Conservation (phyloP, 371 early-diverging fungal species). For the Quaeritorhiza haematococci region DNA sequence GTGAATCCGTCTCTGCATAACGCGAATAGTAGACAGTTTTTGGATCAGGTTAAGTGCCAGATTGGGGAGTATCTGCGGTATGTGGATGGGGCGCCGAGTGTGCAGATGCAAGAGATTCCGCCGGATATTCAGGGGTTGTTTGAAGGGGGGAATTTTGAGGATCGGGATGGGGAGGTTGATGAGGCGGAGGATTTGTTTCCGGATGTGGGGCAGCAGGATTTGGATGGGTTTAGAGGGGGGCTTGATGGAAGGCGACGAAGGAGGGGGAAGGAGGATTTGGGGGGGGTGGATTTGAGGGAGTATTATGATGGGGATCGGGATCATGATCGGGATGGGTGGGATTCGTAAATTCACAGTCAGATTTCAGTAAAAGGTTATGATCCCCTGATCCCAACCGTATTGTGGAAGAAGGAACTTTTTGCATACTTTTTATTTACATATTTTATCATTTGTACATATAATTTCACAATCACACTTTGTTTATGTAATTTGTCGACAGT, state of each 20-base stretch:
- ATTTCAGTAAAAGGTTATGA: too few species aligned
- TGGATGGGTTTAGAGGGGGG: too few species aligned
- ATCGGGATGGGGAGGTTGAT: conserved; percentile 21
- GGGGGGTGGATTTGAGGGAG: conserved; percentile 26
- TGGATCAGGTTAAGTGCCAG: conserved; percentile 69
- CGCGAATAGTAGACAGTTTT: conserved; percentile 80
- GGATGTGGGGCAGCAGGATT: neutral
- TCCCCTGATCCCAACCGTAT: too few species aligned
- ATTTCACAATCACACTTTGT: too few species aligned
- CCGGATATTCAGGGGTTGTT: conserved; percentile 26
- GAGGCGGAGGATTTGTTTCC: neutral
- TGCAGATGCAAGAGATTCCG: conserved; percentile 82
- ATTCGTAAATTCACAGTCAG: too few species aligned
- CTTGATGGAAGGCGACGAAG: too few species aligned
- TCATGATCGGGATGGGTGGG: conserved; percentile 12
- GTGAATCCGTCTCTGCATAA: conserved; percentile 64
- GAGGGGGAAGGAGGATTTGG: conserved; percentile 19
- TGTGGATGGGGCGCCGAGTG: conserved; percentile 89
- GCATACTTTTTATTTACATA: too few species aligned
- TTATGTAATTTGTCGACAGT: too few species aligned
- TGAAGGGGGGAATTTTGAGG: conserved; percentile 16
- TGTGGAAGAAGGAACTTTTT: too few species aligned
- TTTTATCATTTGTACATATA: too few species aligned
- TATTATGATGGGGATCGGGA: conserved; percentile 31
- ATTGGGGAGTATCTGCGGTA: conserved; percentile 90